Percentiles rank a stretch among this genome's conserved stretches.
Conservation (phyloP, 2,329 filamentous ascomycete genomes). For the Pestalotiopsis sp. region DNA sequence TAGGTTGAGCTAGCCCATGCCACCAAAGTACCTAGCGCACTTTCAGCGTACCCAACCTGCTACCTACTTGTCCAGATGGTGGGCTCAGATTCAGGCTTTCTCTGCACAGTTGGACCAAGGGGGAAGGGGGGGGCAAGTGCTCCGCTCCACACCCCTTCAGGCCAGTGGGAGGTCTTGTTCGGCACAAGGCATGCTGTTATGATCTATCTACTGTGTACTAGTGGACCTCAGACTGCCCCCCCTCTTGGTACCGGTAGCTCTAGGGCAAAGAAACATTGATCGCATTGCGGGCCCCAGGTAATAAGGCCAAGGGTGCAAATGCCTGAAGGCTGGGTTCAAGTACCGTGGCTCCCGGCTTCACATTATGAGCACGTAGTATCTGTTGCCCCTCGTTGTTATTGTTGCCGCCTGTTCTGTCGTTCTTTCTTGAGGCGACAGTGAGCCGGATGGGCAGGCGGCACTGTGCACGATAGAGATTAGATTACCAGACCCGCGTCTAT, state of each 20-base stretch:
- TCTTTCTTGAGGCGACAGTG: too few species aligned
- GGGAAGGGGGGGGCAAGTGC: not conserved
- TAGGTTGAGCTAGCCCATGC: not conserved
- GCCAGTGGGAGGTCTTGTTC: not conserved
- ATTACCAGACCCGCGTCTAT: too few species aligned
- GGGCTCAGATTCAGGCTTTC: not conserved
- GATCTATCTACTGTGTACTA: not conserved
- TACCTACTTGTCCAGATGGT: not conserved
- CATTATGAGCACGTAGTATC: not conserved
- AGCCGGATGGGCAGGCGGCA: too few species aligned
- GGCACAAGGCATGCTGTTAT: not conserved
- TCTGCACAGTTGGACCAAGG: not conserved
- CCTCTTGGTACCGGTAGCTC: not conserved
- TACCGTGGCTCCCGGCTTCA: not conserved
- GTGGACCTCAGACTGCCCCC: not conserved
- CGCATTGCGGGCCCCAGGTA: not conserved
- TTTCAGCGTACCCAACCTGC: not conserved
- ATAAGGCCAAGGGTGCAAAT: not conserved
- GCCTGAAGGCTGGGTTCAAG: not conserved
- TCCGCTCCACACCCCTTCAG: not conserved
- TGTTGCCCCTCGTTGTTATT: not conserved
- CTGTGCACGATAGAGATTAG: too few species aligned
- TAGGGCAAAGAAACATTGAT: not conserved
- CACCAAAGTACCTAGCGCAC: not conserved
- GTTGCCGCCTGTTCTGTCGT: not conserved